These are phyloP conservation scores for Hypomontagnella monticulosa DNA, from an alignment of 495 filamentous ascomycete species.

Conservation along the genomic window DNA sequence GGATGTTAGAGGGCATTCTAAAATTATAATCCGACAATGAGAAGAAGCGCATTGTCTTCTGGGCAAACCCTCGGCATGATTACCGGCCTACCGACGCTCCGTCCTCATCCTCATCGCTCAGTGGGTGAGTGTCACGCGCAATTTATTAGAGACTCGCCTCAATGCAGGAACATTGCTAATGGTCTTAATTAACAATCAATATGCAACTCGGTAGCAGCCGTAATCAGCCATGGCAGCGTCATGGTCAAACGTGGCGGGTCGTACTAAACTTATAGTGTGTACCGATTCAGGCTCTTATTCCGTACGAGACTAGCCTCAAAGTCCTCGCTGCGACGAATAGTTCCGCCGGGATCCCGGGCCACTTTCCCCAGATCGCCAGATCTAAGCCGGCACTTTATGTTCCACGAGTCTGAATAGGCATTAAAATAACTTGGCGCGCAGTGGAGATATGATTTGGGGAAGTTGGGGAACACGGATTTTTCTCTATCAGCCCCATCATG, in stretches of 20 bases:
- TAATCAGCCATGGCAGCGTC: slow-evolving; percentile 24
- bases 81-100: slow-evolving; percentile 24
- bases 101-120: not conserved
- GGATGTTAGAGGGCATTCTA: not conserved
- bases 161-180: slow-evolving; percentile 37
- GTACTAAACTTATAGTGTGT: slow-evolving; percentile 14
- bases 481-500: slow-evolving; percentile 2
- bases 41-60: not conserved
- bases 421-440: slow-evolving; percentile 22
- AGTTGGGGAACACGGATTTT: slow-evolving; percentile 14
- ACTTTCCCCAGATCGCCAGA: slow-evolving; percentile 26
- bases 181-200: slow-evolving; percentile 28
- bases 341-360: slow-evolving; percentile 38
- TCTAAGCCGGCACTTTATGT: slow-evolving; percentile 26
- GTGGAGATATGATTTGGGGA: slow-evolving; percentile 29
- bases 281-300: slow-evolving; percentile 35
- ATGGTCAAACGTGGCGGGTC: slow-evolving; percentile 19
- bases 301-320: slow-evolving; percentile 26
- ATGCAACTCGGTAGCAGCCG: slow-evolving; percentile 26
- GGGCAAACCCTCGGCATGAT: slow-evolving; percentile 10
- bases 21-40: slow-evolving; percentile 3
- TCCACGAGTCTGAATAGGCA: slow-evolving; percentile 40
- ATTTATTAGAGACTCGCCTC: slow-evolving; percentile 20
- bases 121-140: slow-evolving; percentile 4
- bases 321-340: slow-evolving; percentile 10